Evolutionary conservation across 1,284 basidiomycete genomes (phyloP), one percentile per base, ranked within the genome.

Genomic region (Phellopilus nigrolimitatus): DNA sequence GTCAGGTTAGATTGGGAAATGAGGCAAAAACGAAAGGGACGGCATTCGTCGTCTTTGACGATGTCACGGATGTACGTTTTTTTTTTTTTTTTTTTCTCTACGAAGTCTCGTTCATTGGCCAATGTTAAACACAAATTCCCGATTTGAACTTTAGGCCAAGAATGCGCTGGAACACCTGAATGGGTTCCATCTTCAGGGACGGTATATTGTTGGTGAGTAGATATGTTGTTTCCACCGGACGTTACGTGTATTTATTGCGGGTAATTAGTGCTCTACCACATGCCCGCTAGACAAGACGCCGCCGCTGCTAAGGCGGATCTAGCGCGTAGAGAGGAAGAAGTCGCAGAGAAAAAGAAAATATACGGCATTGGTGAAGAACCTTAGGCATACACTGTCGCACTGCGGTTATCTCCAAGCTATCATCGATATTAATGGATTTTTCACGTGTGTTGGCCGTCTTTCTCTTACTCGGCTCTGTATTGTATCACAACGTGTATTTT

Each of bases 141-240:
- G 55, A 30, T 40, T 38, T 13, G 15, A 19, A 27, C 7, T 42
- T 12, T 61, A 94, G 85, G 92, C 91, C 13, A 97, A 97, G 71
- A 94, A 95, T 63, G 95, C 95, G 0, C 82, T 97, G 51, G 94
- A 95, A 64, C 91, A 97, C 68, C 69, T 99, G 64, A 99, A 99
- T 62, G 97, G 95, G 34, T 99, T 99, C 74, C 95, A 99, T 72
- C 71, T 99, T 56, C 93, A 97, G 73, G 95, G 97, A 68, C 84
- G 97, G 28, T 99, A 99, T 70, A 95, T 99, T 53, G 91, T 95
- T 48, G 73, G 73, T 73, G 50, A 62, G 72, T 70, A 6, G 4
- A 7, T 5, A 12, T 8, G 30, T 17, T 10, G 19, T 38, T 31
- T 25, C 24, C 36, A n/a, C 24, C 13, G 12, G 28, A 24, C 13